Base-by-base conservation (phyloP, 768 basidiomycete species). In the Daedalea quercina region DNA sequence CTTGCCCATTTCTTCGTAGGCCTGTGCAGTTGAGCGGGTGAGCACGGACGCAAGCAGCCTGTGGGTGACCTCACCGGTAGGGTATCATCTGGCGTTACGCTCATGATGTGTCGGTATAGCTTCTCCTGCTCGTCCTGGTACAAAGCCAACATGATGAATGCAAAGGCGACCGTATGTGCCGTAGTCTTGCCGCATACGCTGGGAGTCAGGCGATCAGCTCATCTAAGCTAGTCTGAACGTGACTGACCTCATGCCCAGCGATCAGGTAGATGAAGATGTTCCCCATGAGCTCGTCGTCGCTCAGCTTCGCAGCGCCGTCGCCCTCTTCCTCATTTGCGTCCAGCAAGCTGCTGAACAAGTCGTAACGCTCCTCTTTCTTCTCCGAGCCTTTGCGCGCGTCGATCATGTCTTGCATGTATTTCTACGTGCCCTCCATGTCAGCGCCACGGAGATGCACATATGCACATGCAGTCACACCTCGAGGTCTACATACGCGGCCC, bases 381-480 rank as follows among this genome's bases (percentile, higher is more conserved):
- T 64, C 67, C 4, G 67, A 61, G 3, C 47, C 49, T 43, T 70
- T 68, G 2, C 79, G 74, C 31, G 69, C 72, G 19, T 65, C 60
- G 43, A 82, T 78, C 79, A 82, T 81, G 59, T 81, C 79, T 1
- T 60, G 60, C 73, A 82, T 76, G 56, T 79, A 80, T 33, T 28
- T 53, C 75, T 76, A 57, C 26, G 8, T 2, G 47, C 31, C 31
- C 3, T 22, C n/a, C 28, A 25, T 25, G 24, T 50, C 22, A 50
- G 35, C 50, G 41, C 41, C 4, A 22, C 20, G 33, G 19, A 4
- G 17, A 19, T 9, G 15, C 25, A 24, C 41, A 33, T 19, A 12
- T n/a, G n/a, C n/a, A 25, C 37, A 17, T 23, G 20, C 49, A 9
- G 33, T 34, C 60, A 23, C 40, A 66, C 65, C 57, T 64, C 52